Conservation (phyloP, 129 eudicot genomes). For the Calendula officinalis region DNA sequence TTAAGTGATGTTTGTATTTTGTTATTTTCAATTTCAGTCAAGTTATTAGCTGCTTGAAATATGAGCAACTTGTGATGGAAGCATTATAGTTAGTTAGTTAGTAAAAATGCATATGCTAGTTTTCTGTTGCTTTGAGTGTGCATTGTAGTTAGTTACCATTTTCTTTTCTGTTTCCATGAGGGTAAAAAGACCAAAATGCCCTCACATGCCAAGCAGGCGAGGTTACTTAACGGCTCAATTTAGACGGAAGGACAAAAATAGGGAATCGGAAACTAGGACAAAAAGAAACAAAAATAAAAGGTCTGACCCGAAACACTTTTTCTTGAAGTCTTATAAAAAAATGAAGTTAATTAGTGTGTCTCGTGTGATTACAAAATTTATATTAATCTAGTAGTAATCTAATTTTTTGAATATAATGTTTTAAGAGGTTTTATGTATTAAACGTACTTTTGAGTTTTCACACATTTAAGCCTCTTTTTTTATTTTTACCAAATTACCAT, state of each 20-base stretch:
- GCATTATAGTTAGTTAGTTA: not conserved
- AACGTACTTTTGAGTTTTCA: not conserved
- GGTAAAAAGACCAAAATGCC: not conserved
- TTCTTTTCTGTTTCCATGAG: not conserved
- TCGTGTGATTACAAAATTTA: not conserved
- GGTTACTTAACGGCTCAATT: no score
- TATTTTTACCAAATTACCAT: not conserved
- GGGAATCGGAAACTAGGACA: no score
- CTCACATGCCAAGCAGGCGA: no score
- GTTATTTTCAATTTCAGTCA: not conserved
- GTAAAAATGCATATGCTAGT: conserved; percentile 8
- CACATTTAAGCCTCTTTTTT: not conserved
- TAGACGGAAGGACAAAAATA: no score
- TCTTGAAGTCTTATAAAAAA: not conserved
- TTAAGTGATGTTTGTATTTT: not conserved
- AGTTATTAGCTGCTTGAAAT: not conserved
- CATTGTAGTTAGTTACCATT: not conserved
- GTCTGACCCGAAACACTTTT: no score
- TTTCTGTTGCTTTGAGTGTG: conserved; percentile 2
- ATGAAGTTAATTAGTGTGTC: not conserved
- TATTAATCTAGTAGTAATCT: not conserved
- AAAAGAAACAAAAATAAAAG: no score
- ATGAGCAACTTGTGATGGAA: not conserved
- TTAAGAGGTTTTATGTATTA: not conserved
- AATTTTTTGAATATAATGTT: not conserved